Conservation (phyloP, 108 stramenopile species). For the Fragilariopsis cylindrus region DNA sequence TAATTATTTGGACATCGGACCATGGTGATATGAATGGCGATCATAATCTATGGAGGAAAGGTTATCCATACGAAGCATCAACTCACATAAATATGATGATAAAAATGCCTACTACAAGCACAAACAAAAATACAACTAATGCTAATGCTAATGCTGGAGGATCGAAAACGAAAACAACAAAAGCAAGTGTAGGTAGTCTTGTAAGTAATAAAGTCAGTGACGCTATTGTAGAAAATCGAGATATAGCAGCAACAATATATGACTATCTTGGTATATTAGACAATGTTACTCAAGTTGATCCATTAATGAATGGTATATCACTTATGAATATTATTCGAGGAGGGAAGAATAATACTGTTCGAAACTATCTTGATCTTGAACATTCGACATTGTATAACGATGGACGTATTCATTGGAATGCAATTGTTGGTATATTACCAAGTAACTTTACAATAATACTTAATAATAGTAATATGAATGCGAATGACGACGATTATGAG, state of each 20-base stretch:
- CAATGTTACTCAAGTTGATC: conserved; percentile 24
- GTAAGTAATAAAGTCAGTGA: neutral
- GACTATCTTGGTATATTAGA: conserved; percentile 29
- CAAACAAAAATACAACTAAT: neutral
- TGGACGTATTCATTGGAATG: conserved; percentile 38
- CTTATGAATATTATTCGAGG: conserved; percentile 27
- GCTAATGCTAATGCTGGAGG: too few relatives aligned
- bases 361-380: conserved; percentile 44
- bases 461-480: neutral
- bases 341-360: conserved; percentile 10
- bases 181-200: neutral
- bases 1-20: conserved; percentile 41
- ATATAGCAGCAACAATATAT: conserved; percentile 39
- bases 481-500: neutral
- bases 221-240: conserved; percentile 41
- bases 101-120: conserved; percentile 1
- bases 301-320: conserved; percentile 38
- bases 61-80: conserved; percentile 41
- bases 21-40: conserved; percentile 51
- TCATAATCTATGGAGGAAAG: conserved; percentile 50
- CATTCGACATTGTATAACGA: conserved; percentile 25
- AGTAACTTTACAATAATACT: too few relatives aligned
- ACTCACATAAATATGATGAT: conserved; percentile 26
- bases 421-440: conserved; percentile 21
- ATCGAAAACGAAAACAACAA: neutral